Conservation (phyloP, 345 rosid genomes). For the Eucalyptus sideroxylon region DNA sequence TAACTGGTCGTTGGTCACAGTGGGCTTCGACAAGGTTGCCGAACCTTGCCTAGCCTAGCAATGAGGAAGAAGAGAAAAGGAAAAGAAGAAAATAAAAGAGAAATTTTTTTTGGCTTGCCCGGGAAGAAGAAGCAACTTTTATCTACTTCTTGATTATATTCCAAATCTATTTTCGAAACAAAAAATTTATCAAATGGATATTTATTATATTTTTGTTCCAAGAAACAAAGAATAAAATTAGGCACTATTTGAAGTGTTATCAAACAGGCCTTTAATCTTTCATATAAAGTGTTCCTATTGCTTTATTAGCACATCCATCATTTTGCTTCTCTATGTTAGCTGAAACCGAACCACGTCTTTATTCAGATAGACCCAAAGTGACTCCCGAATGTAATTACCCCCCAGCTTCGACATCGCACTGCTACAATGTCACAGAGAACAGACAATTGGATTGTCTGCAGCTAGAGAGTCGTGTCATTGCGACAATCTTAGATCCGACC, state of each 20-base stretch:
- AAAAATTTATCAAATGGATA: too few relatives aligned
- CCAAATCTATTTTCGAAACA: too few relatives aligned
- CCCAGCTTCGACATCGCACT: background rate
- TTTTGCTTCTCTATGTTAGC: background rate
- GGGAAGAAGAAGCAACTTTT: too few relatives aligned
- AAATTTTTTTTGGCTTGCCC: too few relatives aligned
- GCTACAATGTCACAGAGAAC: background rate
- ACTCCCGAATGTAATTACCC: background rate
- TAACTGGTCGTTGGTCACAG: fast-evolving
- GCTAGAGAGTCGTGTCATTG: background rate
- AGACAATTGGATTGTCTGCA: background rate
- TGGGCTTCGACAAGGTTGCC: too few relatives aligned
- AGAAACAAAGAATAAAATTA: too few relatives aligned
- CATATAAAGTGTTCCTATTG: background rate
- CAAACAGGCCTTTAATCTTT: fast-evolving
- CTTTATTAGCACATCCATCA: background rate
- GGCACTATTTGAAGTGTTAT: fast-evolving
- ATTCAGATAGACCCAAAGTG: background rate
- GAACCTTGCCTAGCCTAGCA: fast-evolving
- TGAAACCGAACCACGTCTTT: background rate
- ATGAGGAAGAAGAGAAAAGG: too few relatives aligned
- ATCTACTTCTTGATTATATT: fast-evolving
- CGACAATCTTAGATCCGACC: background rate
- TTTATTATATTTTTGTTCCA: too few relatives aligned
- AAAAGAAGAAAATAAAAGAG: too few relatives aligned